Conservation (phyloP, 805 yeast species). For the Ogataea haglerorum region DNA sequence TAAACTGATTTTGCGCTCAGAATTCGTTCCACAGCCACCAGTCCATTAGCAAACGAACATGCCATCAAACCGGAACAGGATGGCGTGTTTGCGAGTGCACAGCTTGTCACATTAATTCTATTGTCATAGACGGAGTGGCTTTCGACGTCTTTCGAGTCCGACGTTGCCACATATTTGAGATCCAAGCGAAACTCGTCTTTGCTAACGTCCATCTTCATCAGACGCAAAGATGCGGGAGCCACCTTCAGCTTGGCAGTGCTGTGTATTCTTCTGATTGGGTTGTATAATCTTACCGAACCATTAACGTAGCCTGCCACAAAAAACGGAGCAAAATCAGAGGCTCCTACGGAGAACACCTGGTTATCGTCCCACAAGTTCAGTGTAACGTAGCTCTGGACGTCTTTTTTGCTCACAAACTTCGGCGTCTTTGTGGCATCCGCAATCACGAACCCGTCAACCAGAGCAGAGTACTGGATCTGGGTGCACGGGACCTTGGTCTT, state of each 20-base stretch:
- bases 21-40: slow-evolving; percentile 29
- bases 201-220: slow-evolving; percentile 24
- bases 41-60: slow-evolving; percentile 29
- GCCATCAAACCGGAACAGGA: slow-evolving; percentile 20
- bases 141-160: slow-evolving; percentile 12
- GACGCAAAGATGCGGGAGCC: slow-evolving; percentile 16
- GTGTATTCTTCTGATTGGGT: slow-evolving; percentile 13
- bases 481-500: slow-evolving; percentile 12
- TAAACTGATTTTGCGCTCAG: slow-evolving; percentile 27
- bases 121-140: slow-evolving; percentile 11
- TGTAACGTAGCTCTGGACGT: slow-evolving; percentile 9
- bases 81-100: slow-evolving; percentile 18
- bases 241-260: slow-evolving; percentile 11
- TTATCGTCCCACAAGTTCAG: slow-evolving; percentile 18
- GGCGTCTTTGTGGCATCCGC: slow-evolving; percentile 18
- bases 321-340: slow-evolving; percentile 18
- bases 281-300: slow-evolving; percentile 21
- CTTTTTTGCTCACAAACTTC: slow-evolving; percentile 21
- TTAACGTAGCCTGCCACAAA: slow-evolving; percentile 15
- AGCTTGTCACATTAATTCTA: slow-evolving; percentile 21
- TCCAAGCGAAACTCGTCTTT: slow-evolving; percentile 23
- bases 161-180: slow-evolving; percentile 15
- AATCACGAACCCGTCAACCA: slow-evolving; percentile 22
- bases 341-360: slow-evolving; percentile 16
- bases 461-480: slow-evolving; percentile 20